Conservation (phyloP, 1,139 yeast species). For the Nadsonia starkeyi-henricii region DNA sequence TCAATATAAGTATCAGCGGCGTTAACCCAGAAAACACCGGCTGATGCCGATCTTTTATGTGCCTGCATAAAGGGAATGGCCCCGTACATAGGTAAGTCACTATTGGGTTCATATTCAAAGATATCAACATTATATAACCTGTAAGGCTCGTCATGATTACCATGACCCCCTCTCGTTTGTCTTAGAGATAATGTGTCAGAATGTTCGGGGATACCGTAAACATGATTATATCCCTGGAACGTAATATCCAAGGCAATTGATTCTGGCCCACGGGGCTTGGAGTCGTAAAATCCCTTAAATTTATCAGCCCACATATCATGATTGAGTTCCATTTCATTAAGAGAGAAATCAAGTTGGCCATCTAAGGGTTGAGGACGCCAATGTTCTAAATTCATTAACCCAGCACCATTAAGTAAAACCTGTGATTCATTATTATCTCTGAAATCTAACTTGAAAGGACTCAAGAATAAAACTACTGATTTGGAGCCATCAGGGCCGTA, state of each 20-base stretch:
- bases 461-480: conserved; percentile 28
- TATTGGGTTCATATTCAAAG: conserved; percentile 75
- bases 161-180: conserved; percentile 15
- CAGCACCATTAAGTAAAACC: conserved; percentile 51
- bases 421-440: conserved; percentile 32
- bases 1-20: conserved; percentile 89
- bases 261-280: conserved; percentile 76
- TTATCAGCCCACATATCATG: conserved; percentile 25
- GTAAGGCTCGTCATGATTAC: conserved; percentile 50
- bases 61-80: conserved; percentile 80
- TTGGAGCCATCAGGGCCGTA: background rate
- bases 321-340: conserved; percentile 16
- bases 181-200: conserved; percentile 64
- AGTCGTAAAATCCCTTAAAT: conserved; percentile 41
- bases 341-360: conserved; percentile 7
- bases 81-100: conserved; percentile 88
- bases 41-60: conserved; percentile 40
- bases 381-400: conserved; percentile 69
- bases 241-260: conserved; percentile 68
- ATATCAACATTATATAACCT: conserved; percentile 85
- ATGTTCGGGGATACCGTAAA: conserved; percentile 93
- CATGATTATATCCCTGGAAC: conserved; percentile 44
- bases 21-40: conserved; percentile 84
- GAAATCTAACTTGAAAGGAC: conserved; percentile 42
- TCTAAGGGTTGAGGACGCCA: conserved; percentile 30